Percentiles rank a stretch among this genome's conserved stretches.
Evolutionary conservation across 805 yeast genomes (phyloP).

Genomic region (Lachancea quebecensis): DNA sequence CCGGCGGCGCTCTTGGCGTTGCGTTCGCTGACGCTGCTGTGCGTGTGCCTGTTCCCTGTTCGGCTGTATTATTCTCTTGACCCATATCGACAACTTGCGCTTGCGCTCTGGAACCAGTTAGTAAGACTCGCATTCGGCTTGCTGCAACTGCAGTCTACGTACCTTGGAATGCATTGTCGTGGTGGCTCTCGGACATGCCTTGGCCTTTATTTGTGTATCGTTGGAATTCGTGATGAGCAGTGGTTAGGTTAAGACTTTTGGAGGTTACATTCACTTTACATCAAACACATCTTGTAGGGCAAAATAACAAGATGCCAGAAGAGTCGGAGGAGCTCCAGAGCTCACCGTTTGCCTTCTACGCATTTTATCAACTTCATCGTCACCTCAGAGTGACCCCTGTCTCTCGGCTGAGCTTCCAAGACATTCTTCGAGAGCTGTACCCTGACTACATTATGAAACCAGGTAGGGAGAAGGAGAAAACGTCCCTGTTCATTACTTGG

Average conservation of each 20-base stretch:
- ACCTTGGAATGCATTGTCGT: conserved; percentile 20
- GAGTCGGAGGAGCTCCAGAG: conserved; percentile 5
- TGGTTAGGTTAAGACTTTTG: neutral
- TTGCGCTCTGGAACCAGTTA: conserved; percentile 14
- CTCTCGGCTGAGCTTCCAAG: conserved; percentile 8
- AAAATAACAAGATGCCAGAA: too few species aligned
- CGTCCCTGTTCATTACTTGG: conserved; percentile 89
- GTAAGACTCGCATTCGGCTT: neutral
- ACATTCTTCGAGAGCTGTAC: conserved; percentile 15
- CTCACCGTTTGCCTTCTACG: conserved; percentile 31
- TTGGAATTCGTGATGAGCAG: neutral
- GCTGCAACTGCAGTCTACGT: neutral
- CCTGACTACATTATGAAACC: conserved; percentile 9
- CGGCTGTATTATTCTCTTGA: conserved; percentile 28
- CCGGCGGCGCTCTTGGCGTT: neutral
- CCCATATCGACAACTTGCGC: conserved; percentile 29
- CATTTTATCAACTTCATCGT: conserved; percentile 26
- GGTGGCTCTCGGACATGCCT: conserved; percentile 8
- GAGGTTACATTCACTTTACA: neutral
- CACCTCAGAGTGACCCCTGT: conserved; percentile 10
- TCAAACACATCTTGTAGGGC: too few species aligned
- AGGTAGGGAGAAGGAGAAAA: conserved; percentile 18
- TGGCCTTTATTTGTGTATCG: neutral
- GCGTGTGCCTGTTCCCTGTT: conserved; percentile 10
- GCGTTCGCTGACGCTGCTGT: neutral